phyloP scores from a whole-genome alignment of 108 stramenopile species.

The Asterionellopsis glacialis region DNA sequence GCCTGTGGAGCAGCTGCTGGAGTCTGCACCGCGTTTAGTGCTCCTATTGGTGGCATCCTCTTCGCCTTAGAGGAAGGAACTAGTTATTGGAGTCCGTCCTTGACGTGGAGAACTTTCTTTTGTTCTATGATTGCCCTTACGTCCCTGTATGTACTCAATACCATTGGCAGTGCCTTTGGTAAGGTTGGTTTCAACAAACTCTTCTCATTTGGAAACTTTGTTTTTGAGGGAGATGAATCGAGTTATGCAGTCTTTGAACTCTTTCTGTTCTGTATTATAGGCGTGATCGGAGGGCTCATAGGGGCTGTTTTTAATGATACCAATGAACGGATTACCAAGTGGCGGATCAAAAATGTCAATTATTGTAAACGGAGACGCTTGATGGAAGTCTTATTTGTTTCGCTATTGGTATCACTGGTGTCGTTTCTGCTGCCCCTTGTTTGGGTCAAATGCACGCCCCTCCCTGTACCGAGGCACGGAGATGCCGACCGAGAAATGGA shows the following conservation, averaged over 20 bases:
- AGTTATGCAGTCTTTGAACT: slow-evolving; percentile 63
- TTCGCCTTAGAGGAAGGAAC: slow-evolving; percentile 84
- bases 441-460: slow-evolving; percentile 21
- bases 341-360: slow-evolving; percentile 38
- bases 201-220: slow-evolving; percentile 46
- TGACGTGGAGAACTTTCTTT: slow-evolving; percentile 85
- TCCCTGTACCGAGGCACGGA: too few species aligned
- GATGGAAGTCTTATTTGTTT: slow-evolving; percentile 37
- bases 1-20: slow-evolving; percentile 85
- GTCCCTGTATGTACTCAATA: slow-evolving; percentile 19
- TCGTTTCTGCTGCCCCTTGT: slow-evolving; percentile 25
- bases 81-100: slow-evolving; percentile 69
- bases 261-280: slow-evolving; percentile 62
- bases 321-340: slow-evolving; percentile 36
- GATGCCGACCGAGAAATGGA: slow-evolving; percentile 29
- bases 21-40: slow-evolving; percentile 83
- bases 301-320: slow-evolving; percentile 53
- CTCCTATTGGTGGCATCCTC: slow-evolving; percentile 87
- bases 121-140: slow-evolving; percentile 67
- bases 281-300: slow-evolving; percentile 70
- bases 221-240: slow-evolving; percentile 25
- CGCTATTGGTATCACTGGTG: slow-evolving; percentile 21
- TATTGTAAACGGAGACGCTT: slow-evolving; percentile 27
- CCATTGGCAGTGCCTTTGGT: slow-evolving; percentile 32
- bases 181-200: slow-evolving; percentile 31